These are phyloP conservation scores for Clitopilus hobsonii DNA, from an alignment of 768 basidiomycete genomes.

Conservation along the genomic window DNA sequence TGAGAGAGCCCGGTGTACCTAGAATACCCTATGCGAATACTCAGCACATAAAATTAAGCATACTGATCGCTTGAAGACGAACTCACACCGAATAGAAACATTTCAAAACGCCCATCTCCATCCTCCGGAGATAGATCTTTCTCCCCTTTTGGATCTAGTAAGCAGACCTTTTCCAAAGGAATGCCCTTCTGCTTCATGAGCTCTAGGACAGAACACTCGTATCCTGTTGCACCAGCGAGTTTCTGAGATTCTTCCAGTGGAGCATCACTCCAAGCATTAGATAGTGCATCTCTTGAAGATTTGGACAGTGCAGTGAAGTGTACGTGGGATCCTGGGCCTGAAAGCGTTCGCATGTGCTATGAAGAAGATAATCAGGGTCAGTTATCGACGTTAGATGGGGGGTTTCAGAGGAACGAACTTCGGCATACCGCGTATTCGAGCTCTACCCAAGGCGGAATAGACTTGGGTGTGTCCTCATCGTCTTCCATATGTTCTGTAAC, in stretches of 20 bases:
- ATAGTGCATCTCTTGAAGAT: conserved; percentile 57
- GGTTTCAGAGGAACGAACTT: not conserved
- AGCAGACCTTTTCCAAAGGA: conserved; percentile 66
- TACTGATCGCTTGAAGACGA: not conserved
- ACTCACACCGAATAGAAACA: conserved; percentile 88
- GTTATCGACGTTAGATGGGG: too few relatives aligned
- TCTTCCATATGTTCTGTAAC: conserved; percentile 89
- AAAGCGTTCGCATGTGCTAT: conserved; percentile 84
- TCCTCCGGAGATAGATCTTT: conserved; percentile 70
- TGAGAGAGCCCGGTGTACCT: conserved; percentile 28
- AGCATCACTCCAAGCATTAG: conserved; percentile 19
- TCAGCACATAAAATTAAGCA: not conserved
- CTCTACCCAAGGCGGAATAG: conserved; percentile 86
- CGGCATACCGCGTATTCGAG: conserved; percentile 83
- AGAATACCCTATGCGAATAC: conserved; percentile 49
- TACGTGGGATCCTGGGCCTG: conserved; percentile 59
- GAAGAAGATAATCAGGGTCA: too few relatives aligned
- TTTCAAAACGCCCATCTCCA: conserved; percentile 68
- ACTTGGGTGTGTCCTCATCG: conserved; percentile 68
- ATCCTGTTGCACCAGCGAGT: conserved; percentile 38
- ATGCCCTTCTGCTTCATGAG: conserved; percentile 42
- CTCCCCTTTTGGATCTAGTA: conserved; percentile 90
- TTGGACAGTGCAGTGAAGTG: conserved; percentile 85
- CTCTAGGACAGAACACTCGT: conserved; percentile 50
- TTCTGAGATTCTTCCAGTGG: not conserved